Evolutionary conservation across 1,139 yeast species (phyloP).

Genomic region (Suhomyces atakaporum): DNA sequence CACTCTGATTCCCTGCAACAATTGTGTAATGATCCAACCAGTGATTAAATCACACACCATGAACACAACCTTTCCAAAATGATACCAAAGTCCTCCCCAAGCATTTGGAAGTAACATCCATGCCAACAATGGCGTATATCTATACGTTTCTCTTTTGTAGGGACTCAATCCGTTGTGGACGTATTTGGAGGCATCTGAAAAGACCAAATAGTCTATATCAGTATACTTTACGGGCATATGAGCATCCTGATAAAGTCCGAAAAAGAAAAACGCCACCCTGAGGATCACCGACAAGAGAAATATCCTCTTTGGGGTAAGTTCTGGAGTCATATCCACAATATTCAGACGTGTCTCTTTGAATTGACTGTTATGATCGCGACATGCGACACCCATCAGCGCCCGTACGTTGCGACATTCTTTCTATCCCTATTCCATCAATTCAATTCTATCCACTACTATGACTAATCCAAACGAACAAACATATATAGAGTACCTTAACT

Average conservation of each 20-base stretch:
- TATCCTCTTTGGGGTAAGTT: constrained; percentile 1
- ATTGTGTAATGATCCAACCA: constrained; percentile 61
- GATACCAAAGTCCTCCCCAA: constrained; percentile 49
- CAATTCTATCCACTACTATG: constrained; percentile 2
- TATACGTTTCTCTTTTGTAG: constrained; percentile 79
- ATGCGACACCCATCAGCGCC: neutral
- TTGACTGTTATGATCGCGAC: neutral
- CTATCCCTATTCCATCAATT: neutral
- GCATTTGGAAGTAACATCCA: constrained; percentile 77
- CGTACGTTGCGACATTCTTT: neutral
- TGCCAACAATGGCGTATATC: constrained; percentile 89
- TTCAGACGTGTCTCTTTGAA: neutral
- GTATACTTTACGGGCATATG: constrained; percentile 82
- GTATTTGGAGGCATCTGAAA: constrained; percentile 84
- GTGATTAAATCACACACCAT: constrained; percentile 78
- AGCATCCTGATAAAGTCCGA: constrained; percentile 86
- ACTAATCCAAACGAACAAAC: constrained; percentile 34
- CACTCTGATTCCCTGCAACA: constrained; percentile 26
- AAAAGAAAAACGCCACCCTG: constrained; percentile 69
- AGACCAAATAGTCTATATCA: constrained; percentile 90
- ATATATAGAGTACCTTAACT: constrained; percentile 39
- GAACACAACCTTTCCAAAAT: constrained; percentile 79
- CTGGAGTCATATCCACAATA: neutral
- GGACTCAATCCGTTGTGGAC: constrained; percentile 71
- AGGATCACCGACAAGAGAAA: constrained; percentile 35